These are phyloP conservation scores for Taphrina populina DNA, from an alignment of 1,139 yeast species.

Conservation along the genomic window DNA sequence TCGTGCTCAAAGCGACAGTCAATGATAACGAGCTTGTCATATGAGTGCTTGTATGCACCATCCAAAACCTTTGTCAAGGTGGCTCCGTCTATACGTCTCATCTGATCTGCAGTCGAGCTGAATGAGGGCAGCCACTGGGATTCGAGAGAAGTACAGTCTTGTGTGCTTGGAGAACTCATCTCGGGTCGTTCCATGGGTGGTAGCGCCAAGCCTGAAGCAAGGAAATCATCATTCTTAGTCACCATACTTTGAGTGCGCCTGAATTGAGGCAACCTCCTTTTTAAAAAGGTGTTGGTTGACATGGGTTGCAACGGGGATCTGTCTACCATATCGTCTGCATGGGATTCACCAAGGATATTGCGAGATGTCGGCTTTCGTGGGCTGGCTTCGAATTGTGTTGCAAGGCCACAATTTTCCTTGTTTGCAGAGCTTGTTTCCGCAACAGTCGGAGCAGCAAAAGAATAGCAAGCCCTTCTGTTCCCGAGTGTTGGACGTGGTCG, in stretches of 20 bases:
- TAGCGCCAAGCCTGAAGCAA: too few relatives aligned
- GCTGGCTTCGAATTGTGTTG: conserved; percentile 36
- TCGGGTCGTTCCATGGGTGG: too few relatives aligned
- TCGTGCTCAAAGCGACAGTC: conserved; percentile 95
- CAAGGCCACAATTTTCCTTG: conserved; percentile 18
- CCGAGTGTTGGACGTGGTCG: conserved; percentile 24
- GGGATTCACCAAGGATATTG: conserved; percentile 34
- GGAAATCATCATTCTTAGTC: conserved; percentile 50
- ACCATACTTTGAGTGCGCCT: conserved; percentile 69
- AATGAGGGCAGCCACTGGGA: conserved; percentile 16
- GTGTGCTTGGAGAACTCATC: conserved; percentile 18
- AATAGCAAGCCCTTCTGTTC: conserved; percentile 22
- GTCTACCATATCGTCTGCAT: conserved; percentile 33
- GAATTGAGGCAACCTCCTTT: conserved; percentile 44
- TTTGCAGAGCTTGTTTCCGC: conserved; percentile 17
- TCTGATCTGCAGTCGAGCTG: conserved; percentile 35
- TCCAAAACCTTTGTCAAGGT: conserved; percentile 51
- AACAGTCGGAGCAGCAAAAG: conserved; percentile 30
- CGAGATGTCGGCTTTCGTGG: conserved; percentile 35
- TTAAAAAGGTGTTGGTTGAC: conserved; percentile 32
- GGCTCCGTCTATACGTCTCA: conserved; percentile 33
- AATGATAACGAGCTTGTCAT: conserved; percentile 62
- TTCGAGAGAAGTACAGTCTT: neutral
- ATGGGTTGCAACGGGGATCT: conserved; percentile 36
- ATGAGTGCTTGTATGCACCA: conserved; percentile 56